Base-by-base conservation (phyloP, 2,329 filamentous ascomycete genomes). In the Penicillium expansum region DNA sequence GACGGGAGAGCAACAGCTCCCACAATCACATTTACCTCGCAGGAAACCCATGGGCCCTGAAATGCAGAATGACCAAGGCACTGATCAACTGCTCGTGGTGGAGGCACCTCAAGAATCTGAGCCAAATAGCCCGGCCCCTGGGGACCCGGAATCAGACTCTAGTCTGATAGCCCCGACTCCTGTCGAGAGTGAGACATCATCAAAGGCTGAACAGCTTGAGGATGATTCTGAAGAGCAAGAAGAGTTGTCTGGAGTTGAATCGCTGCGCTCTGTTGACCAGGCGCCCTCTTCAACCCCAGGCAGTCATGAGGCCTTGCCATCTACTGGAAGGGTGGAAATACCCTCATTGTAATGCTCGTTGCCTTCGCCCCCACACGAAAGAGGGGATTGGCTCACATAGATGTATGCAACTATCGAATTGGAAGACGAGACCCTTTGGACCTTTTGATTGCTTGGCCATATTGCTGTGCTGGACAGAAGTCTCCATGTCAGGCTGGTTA, bases 21-120 rank as follows among this genome's bases (percentile, higher is more conserved):
- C 76, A 16, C 72, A 78, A 48, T 81, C 82, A 4, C 76, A 80
- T 3, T 67, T 85, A 20, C 83, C 85, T 4, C 75, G 76, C 56
- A 71, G 80, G 30, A 76, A 76, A 53, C 73, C 70, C 27, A 60
- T 69, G n/a, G 64, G 70, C 24, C 60, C 58, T 32, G 42, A 56
- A 5, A 60, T 77, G 14, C 70, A 74, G 11, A 63, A 68, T 6
- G 73, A 76, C 10, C 69, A 68, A 27, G 67, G 72, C 8, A 69
- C 68, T 1, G 79, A 80, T 7, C 82, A 86, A 57, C 71, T 90
- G 39, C 76, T 90, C 5, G 82, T 90, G 16, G 85, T 90, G 13
- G 82, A 83, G 56, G 86, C 86, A 1, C 87, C 86, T 0, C 75
- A 77, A 11, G 86, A 88, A 59, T 89, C 85, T 4, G 81, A 84